Evolutionary conservation across 257 asterid genomes (phyloP), one percentile per base, ranked within the genome.

Genomic region (Solanum raphanifolium): DNA sequence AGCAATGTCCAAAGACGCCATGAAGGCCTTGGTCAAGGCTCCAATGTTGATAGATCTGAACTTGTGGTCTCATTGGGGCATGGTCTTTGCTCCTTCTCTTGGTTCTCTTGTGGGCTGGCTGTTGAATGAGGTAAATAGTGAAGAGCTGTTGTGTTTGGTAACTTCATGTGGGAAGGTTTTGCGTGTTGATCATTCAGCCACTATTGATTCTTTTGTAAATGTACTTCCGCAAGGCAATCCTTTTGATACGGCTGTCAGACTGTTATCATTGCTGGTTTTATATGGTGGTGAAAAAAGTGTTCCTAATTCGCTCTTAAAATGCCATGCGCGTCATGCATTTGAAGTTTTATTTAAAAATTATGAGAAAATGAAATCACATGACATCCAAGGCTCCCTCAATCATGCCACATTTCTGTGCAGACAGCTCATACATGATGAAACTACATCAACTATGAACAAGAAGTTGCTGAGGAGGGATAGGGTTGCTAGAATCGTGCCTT

Each of bases 41-140:
- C 99, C 98, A 71, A 95, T 95, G 98, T 89, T 97, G 89, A 90
- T 92, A 85, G 98, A 97, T 93, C 86, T 97, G 89, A 89, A 87
- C 76, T 79, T 92, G 83, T 97, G 98, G 98, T 92, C 93, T 2
- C 99, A 95, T 87, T 97, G 99, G 99, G 99, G 90, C 89, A 89
- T 90, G 86, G 41, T 91, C 69, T 95, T 89, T 92, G 96, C 98
- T 88, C 98, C 99, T 86, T 93, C 96, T 83, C 97, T 97, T 87
- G 99, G 99, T 89, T 90, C 98, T 35, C 91, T 97, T 87, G 90
- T 95, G 91, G 94, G 88, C 89, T 97, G 98, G 98, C 90, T 95
- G 92, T 90, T 95, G 87, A 95, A 93, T 87, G 98, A 94, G 89
- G 96, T 89, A 85, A 95, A 93, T 75, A 41, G 87, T 66, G 90